Conservation (phyloP, 2,329 filamentous ascomycete species). For the Penicillium sp. region DNA sequence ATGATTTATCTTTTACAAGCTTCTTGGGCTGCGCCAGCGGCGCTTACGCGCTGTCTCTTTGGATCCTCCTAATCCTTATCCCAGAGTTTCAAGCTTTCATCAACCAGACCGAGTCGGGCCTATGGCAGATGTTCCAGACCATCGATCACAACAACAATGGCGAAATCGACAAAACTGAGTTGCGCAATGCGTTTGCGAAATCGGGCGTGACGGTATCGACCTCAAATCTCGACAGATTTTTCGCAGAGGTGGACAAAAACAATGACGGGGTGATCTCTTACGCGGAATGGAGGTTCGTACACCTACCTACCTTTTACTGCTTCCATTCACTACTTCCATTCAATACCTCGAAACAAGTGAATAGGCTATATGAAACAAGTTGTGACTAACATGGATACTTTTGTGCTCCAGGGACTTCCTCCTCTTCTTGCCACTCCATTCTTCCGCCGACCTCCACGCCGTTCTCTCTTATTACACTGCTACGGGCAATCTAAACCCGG, state of each 20-base stretch:
- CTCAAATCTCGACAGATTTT: slow-evolving; percentile 79
- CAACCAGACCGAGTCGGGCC: slow-evolving; percentile 78
- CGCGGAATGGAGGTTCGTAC: slow-evolving; percentile 89
- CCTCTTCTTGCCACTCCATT: slow-evolving; percentile 74
- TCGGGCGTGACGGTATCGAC: slow-evolving; percentile 77
- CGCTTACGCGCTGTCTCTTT: background rate
- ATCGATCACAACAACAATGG: slow-evolving; percentile 88
- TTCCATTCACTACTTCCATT: background rate
- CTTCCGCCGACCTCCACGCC: slow-evolving; percentile 64
- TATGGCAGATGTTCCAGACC: slow-evolving; percentile 75
- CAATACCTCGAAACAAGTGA: background rate
- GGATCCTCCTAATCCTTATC: slow-evolving; percentile 19
- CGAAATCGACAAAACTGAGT: slow-evolving; percentile 80
- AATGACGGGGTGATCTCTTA: slow-evolving; percentile 84
- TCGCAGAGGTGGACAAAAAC: slow-evolving; percentile 84
- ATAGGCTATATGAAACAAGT: background rate
- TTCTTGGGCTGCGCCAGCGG: background rate
- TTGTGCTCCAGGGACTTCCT: slow-evolving; percentile 72
- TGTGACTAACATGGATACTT: slow-evolving; percentile 6
- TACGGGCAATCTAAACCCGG: slow-evolving; percentile 82
- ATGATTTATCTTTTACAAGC: slow-evolving; percentile 20
- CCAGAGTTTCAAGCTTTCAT: slow-evolving; percentile 89
- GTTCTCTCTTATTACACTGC: slow-evolving; percentile 90
- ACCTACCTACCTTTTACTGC: background rate
- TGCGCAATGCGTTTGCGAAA: slow-evolving; percentile 72